These are phyloP conservation scores for Penicillium verrucosum DNA, from an alignment of 2,329 filamentous ascomycete species.

Conservation along the genomic window DNA sequence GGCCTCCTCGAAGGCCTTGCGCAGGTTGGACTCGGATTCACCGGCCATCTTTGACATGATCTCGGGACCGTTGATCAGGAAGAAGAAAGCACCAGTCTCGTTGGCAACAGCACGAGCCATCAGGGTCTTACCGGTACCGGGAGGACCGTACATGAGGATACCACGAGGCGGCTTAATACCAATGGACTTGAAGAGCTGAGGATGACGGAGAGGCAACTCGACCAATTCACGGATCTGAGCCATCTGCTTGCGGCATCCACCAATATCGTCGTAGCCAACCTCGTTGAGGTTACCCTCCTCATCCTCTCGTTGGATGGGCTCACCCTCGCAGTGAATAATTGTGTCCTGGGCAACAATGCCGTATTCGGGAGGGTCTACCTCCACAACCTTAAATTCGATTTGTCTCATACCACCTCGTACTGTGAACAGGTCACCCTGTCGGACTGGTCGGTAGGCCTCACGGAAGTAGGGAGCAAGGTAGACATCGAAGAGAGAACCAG, in stretches of 20 bases:
- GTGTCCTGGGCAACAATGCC: slow-evolving; percentile 99
- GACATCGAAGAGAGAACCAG: slow-evolving; percentile 96
- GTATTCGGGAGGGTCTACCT: slow-evolving; percentile 97
- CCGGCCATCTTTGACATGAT: slow-evolving; percentile 99
- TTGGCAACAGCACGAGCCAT: slow-evolving; percentile 99
- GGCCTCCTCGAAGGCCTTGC: slow-evolving; percentile 99
- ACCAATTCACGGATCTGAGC: slow-evolving; percentile 98
- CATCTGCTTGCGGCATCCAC: slow-evolving; percentile 99
- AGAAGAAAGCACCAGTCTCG: slow-evolving; percentile 98
- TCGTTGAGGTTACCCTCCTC: slow-evolving; percentile 99
- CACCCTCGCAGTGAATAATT: slow-evolving; percentile 97
- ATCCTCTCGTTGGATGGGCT: slow-evolving; percentile 94
- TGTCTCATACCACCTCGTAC: slow-evolving; percentile 97
- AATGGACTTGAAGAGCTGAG: slow-evolving; percentile 99
- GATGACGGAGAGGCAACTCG: slow-evolving; percentile 91
- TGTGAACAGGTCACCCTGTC: slow-evolving; percentile 97
- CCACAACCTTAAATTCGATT: slow-evolving; percentile 99
- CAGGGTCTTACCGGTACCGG: slow-evolving; percentile 98
- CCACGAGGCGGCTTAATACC: slow-evolving; percentile 99
- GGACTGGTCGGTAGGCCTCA: slow-evolving; percentile 94
- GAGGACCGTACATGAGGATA: slow-evolving; percentile 93
- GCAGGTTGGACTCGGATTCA: slow-evolving; percentile 96
- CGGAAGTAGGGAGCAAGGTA: slow-evolving; percentile 99
- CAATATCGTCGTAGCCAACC: slow-evolving; percentile 98
- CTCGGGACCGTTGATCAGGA: slow-evolving; percentile 97